Evolutionary conservation across 1,139 yeast genomes (phyloP).

Genomic region (Hemisphaericaspora lyxosophila): DNA sequence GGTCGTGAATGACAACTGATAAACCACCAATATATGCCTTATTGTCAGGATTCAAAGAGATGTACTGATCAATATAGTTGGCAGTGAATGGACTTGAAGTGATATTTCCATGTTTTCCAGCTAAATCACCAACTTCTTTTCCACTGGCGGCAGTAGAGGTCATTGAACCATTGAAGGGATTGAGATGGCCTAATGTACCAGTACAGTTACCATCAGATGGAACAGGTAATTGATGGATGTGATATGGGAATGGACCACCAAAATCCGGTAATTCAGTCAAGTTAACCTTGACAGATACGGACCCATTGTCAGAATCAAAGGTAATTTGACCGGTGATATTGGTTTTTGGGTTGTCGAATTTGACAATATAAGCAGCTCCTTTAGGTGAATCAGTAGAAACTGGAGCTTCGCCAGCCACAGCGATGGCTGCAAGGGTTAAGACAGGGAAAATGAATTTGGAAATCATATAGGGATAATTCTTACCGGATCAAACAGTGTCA

Average conservation of each 20-base stretch:
- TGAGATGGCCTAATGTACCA: constrained; percentile 38
- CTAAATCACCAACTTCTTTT: constrained; percentile 41
- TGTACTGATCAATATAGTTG: constrained; percentile 34
- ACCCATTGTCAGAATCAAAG: constrained; percentile 35
- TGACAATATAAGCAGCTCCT: constrained; percentile 17
- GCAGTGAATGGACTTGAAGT: constrained; percentile 23
- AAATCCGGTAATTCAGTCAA: constrained; percentile 32
- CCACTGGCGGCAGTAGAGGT: constrained; percentile 26
- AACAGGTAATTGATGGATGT: constrained; percentile 39
- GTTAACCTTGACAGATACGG: constrained; percentile 33
- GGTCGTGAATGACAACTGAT: constrained; percentile 39
- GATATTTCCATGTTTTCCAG: constrained; percentile 42
- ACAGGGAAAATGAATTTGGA: constrained; percentile 10
- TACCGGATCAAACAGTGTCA: no score
- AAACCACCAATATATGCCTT: constrained; percentile 38
- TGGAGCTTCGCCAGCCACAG: constrained; percentile 20
- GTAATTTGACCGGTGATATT: constrained; percentile 27
- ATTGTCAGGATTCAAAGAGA: constrained; percentile 37
- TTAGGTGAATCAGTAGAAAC: constrained; percentile 21
- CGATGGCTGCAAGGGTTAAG: constrained; percentile 15
- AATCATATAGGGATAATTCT: constrained; percentile 1
- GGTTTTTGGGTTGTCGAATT: constrained; percentile 11
- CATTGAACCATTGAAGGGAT: constrained; percentile 38
- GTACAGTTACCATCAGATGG: constrained; percentile 42
- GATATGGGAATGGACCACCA: constrained; percentile 47